phyloP scores from a whole-genome alignment of 352 stramenopile species.

The Pythium sukuiense region DNA sequence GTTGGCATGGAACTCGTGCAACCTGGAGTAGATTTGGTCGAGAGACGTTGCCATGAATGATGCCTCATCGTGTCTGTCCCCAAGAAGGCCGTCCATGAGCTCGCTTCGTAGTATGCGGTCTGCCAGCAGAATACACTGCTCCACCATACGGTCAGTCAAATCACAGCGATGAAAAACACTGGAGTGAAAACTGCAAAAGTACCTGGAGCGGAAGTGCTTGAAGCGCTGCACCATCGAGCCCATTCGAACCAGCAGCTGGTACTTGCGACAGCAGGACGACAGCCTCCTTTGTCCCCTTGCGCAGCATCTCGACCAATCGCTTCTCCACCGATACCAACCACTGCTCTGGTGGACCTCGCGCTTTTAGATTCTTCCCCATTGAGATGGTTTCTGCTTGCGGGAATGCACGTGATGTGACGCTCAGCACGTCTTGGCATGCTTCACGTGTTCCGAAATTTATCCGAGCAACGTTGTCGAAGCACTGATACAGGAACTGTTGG shows the following conservation, averaged over 20 bases:
- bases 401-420: conserved; percentile 37
- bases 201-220: conserved; percentile 24
- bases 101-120: conserved; percentile 46
- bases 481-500: conserved; percentile 57
- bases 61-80: neutral
- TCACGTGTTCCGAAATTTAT: conserved; percentile 64
- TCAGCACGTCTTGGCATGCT: conserved; percentile 62
- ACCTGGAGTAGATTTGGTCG: conserved; percentile 4
- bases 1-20: conserved; percentile 14
- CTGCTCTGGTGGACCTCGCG: conserved; percentile 60
- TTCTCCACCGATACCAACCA: conserved; percentile 66
- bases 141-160: neutral
- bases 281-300: conserved; percentile 49
- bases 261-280: conserved; percentile 22
- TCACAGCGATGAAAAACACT: neutral
- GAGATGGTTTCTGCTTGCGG: conserved; percentile 44
- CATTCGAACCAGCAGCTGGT: neutral
- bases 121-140: conserved; percentile 40
- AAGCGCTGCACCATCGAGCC: conserved; percentile 11
- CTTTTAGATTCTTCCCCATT: conserved; percentile 78
- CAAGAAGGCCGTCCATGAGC: conserved; percentile 36
- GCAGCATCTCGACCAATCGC: conserved; percentile 54
- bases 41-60: neutral
- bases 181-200: neutral
- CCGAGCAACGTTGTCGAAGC: conserved; percentile 64